phyloP scores from a whole-genome alignment of 176 grass and related monocot genomes.

The Carex parvula region DNA sequence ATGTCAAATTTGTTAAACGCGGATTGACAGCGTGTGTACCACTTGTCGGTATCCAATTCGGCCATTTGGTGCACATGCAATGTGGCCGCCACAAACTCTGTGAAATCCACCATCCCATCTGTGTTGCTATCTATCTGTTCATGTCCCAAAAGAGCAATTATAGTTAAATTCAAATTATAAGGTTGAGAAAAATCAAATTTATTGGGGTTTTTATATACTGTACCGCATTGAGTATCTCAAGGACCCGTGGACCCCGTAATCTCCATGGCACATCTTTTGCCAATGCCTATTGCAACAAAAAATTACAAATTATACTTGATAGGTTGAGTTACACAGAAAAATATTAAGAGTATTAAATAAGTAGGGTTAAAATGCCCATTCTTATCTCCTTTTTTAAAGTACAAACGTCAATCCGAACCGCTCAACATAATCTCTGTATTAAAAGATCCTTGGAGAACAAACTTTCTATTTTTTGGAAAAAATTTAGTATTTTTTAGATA shows the following conservation, averaged over 20 bases:
- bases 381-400: too few species aligned
- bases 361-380: too few species aligned
- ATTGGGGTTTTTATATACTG: constrained; percentile 10
- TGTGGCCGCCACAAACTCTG: constrained; percentile 91
- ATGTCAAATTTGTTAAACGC: constrained; percentile 96
- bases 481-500: too few species aligned
- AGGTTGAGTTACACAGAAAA: background rate
- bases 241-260: constrained; percentile 74
- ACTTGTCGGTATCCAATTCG: constrained; percentile 78
- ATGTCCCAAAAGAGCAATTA: constrained; percentile 20
- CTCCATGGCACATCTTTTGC: constrained; percentile 98
- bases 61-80: constrained; percentile 98
- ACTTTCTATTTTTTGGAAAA: too few species aligned
- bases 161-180: constrained; percentile 27
- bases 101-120: constrained; percentile 94
- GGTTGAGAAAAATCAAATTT: background rate
- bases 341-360: too few species aligned
- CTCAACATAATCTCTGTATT: too few species aligned
- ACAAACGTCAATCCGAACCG: too few species aligned
- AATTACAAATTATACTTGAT: constrained; percentile 20
- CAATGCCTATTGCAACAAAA: constrained; percentile 59
- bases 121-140: constrained; percentile 89
- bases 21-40: constrained; percentile 73
- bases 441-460: too few species aligned
- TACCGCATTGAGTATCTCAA: constrained; percentile 95